Evolutionary conservation across 78 protist genomes (phyloP).

Genomic region (Goniomonas avonlea): DNA sequence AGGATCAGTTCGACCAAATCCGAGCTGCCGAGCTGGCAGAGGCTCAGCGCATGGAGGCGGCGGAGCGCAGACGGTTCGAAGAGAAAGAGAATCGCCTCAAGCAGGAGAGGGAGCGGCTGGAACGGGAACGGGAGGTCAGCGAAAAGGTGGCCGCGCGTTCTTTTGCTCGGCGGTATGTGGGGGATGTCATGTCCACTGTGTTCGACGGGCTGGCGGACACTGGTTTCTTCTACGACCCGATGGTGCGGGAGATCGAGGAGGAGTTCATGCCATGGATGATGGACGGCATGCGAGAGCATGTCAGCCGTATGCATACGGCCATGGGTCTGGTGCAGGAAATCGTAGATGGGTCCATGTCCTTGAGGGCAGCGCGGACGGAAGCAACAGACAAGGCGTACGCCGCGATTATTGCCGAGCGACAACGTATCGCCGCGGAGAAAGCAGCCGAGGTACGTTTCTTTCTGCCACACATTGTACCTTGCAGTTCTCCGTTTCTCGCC

Average conservation of each 20-base stretch:
- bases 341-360: no score
- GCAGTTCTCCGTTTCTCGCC: no score
- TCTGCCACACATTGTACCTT: no score
- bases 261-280: conserved; percentile 65
- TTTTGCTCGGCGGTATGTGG: conserved; percentile 39
- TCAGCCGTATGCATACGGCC: no score
- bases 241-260: conserved; percentile 46
- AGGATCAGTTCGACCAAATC: conserved; percentile 49
- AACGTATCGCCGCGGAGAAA: no score
- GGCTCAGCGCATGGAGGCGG: conserved; percentile 69
- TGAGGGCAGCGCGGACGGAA: no score
- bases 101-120: conserved; percentile 23
- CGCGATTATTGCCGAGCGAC: no score
- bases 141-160: conserved; percentile 27
- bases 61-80: conserved; percentile 53
- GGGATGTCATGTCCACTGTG: conserved; percentile 34
- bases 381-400: no score
- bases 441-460: no score
- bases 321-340: no score
- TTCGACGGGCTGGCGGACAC: conserved; percentile 29
- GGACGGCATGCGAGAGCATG: no score
- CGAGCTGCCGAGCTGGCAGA: conserved; percentile 52
- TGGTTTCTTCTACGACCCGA: conserved; percentile 60
- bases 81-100: conserved; percentile 62
- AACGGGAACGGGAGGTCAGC: conserved; percentile 11